phyloP scores from a whole-genome alignment of 2,329 filamentous ascomycete species.

The Cercospora janseana region DNA sequence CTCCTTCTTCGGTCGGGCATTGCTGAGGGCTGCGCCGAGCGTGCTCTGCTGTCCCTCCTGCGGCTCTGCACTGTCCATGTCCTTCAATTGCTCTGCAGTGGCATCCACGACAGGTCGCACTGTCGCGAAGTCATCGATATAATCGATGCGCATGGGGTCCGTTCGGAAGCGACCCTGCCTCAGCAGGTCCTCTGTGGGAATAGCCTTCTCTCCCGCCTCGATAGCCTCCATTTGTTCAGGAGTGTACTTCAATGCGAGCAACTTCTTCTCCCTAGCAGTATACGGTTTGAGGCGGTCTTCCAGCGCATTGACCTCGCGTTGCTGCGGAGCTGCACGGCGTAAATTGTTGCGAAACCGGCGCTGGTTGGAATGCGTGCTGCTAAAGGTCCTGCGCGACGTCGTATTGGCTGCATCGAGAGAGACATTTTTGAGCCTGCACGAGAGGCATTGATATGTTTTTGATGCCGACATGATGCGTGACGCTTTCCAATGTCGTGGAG shows the following conservation, averaged over 20 bases:
- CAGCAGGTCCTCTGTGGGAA: conserved; percentile 71
- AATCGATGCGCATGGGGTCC: conserved; percentile 70
- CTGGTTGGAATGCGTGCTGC: conserved; percentile 41
- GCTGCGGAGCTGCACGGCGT: conserved; percentile 33
- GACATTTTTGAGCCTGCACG: conserved; percentile 32
- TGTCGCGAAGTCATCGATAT: conserved; percentile 78
- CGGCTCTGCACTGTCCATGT: conserved; percentile 60
- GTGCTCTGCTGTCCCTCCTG: conserved; percentile 28
- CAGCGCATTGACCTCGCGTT: conserved; percentile 22
- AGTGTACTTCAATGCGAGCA: conserved; percentile 68
- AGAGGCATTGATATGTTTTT: conserved; percentile 36
- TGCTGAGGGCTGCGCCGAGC: neutral
- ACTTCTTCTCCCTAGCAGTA: conserved; percentile 62
- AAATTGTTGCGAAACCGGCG: conserved; percentile 36
- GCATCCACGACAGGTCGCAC: conserved; percentile 77
- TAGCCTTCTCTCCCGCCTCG: conserved; percentile 72
- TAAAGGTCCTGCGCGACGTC: conserved; percentile 40
- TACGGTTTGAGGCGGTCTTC: conserved; percentile 50
- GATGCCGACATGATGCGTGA: conserved; percentile 28
- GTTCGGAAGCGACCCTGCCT: conserved; percentile 68
- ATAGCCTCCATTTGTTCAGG: conserved; percentile 78
- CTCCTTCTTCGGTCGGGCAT: conserved; percentile 19
- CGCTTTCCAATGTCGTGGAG: neutral
- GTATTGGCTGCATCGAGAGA: conserved; percentile 16
- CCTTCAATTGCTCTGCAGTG: conserved; percentile 37